Conservation (phyloP, 2,329 filamentous ascomycete species). For the Fusarium cicatricum region DNA sequence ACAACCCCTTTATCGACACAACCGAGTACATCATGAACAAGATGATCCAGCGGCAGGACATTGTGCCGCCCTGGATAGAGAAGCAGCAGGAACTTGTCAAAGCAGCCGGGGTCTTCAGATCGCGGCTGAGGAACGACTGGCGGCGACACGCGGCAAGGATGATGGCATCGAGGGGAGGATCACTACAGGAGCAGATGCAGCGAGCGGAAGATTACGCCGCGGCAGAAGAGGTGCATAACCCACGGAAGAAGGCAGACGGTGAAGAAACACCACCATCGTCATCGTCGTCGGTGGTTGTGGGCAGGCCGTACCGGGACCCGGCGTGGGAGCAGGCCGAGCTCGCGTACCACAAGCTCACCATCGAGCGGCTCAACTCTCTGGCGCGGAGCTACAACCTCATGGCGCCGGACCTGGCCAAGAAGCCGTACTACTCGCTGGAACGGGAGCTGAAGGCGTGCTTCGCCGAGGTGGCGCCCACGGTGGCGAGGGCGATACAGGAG, state of each 20-base stretch:
- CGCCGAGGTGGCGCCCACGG: slow-evolving; percentile 81
- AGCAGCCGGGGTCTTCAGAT: slow-evolving; percentile 74
- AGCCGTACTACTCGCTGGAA: slow-evolving; percentile 86
- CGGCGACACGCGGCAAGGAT: slow-evolving; percentile 79
- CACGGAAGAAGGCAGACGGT: slow-evolving; percentile 56
- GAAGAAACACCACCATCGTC: slow-evolving; percentile 43
- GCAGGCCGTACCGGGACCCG: slow-evolving; percentile 77
- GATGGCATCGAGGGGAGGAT: slow-evolving; percentile 81
- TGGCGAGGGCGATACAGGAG: slow-evolving; percentile 76
- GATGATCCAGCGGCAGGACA: slow-evolving; percentile 95
- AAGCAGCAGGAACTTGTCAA: slow-evolving; percentile 91
- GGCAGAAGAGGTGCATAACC: slow-evolving; percentile 75
- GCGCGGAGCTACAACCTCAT: slow-evolving; percentile 93
- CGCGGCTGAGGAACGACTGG: slow-evolving; percentile 83
- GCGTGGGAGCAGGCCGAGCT: slow-evolving; percentile 77
- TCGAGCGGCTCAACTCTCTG: slow-evolving; percentile 80
- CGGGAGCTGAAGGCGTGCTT: slow-evolving; percentile 84
- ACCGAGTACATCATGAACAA: slow-evolving; percentile 99
- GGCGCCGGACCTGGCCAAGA: slow-evolving; percentile 90
- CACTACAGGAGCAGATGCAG: slow-evolving; percentile 74
- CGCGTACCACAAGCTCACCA: slow-evolving; percentile 77
- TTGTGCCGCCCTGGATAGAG: slow-evolving; percentile 98
- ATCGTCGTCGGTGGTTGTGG: slow-evolving; percentile 45
- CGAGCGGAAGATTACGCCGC: slow-evolving; percentile 77
- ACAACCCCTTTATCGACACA: slow-evolving; percentile 91